Conservation (phyloP, 2,329 filamentous ascomycete species). For the Fonsecaea nubica region DNA sequence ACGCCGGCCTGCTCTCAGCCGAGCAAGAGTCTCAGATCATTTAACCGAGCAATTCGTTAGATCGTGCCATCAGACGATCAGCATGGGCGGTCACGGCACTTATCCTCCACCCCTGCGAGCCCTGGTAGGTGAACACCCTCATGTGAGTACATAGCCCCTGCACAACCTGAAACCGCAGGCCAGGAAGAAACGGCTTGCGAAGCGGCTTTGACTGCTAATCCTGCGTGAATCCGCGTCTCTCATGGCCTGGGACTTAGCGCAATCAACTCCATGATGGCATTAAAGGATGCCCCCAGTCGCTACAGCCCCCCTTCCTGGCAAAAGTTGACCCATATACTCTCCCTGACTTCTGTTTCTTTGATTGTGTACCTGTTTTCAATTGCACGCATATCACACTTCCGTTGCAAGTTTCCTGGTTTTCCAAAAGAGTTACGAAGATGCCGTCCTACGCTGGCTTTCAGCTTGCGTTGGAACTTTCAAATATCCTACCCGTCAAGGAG, state of each 20-base stretch:
- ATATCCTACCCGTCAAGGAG: background rate
- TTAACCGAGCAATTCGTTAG: background rate
- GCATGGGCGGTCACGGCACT: background rate
- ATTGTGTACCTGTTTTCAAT: too few relatives aligned
- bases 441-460: background rate
- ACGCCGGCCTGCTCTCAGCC: background rate
- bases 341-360: too few relatives aligned
- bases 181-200: background rate
- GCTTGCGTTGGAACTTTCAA: background rate
- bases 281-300: background rate
- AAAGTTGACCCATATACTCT: too few relatives aligned
- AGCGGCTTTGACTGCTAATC: background rate
- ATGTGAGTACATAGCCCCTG: background rate
- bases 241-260: background rate
- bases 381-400: too few relatives aligned
- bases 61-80: background rate
- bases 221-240: background rate
- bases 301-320: background rate
- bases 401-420: background rate
- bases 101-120: background rate
- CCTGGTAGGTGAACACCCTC: background rate
- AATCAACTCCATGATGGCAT: background rate
- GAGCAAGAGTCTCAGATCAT: background rate
- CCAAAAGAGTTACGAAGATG: background rate
- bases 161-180: background rate